Conservation (phyloP, 371 early-diverging fungal species). For the Rhizomucor pusillus region DNA sequence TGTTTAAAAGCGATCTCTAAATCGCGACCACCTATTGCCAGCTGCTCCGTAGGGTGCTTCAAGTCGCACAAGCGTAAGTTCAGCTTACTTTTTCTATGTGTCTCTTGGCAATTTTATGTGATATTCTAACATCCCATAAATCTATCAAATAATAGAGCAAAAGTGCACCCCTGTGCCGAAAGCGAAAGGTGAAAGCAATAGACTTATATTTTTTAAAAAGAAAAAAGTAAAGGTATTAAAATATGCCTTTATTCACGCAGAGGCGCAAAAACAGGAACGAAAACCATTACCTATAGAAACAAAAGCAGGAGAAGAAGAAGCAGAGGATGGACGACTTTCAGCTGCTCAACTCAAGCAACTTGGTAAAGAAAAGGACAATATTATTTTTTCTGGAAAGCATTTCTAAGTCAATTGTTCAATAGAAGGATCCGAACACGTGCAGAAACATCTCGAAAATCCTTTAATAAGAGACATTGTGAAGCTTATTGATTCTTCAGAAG, state of each 20-base stretch:
- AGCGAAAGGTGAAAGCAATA: no score
- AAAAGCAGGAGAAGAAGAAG: conserved; percentile 12
- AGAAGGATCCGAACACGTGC: conserved; percentile 31
- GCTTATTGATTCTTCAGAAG: conserved; percentile 23
- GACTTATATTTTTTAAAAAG: no score
- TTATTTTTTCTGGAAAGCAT: no score
- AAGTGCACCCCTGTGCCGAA: no score
- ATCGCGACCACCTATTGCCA: not conserved
- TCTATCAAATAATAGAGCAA: no score
- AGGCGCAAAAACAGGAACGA: conserved; percentile 1
- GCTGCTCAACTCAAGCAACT: conserved; percentile 9
- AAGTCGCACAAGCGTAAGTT: conserved; percentile 40
- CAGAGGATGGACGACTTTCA: conserved; percentile 26
- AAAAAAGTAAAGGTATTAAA: not conserved
- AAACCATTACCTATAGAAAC: no score
- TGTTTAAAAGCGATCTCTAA: not conserved
- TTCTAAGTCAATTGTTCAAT: no score
- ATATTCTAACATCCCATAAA: no score
- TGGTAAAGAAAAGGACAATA: conserved; percentile 2
- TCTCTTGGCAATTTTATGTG: no score
- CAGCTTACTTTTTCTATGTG: no score
- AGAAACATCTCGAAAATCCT: conserved; percentile 26
- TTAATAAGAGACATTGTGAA: conserved; percentile 26
- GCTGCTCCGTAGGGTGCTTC: conserved; percentile 40
- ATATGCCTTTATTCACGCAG: not conserved